phyloP scores from a whole-genome alignment of 1,284 basidiomycete genomes.

The Cryptococcus sp. region DNA sequence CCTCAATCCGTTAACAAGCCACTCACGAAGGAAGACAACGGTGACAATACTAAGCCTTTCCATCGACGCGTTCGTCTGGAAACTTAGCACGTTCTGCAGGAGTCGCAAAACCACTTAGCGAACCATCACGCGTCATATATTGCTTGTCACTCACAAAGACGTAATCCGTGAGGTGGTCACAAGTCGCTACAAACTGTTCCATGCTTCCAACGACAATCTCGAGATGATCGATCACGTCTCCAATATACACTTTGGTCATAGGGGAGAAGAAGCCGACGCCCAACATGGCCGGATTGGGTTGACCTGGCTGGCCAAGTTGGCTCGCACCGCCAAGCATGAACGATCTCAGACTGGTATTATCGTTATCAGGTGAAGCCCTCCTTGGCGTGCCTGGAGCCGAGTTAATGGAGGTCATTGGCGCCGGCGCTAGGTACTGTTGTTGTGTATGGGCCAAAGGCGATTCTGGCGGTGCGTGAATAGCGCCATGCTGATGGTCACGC shows the following conservation, averaged over 20 bases:
- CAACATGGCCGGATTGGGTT: slow-evolving; percentile 8
- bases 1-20: not conserved
- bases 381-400: not conserved
- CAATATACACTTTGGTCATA: slow-evolving; percentile 48
- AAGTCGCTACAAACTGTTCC: slow-evolving; percentile 50
- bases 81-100: slow-evolving; percentile 46
- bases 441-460: slow-evolving; percentile 2
- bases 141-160: slow-evolving; percentile 42
- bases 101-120: not conserved
- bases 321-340: not conserved
- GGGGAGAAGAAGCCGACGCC: slow-evolving; percentile 41
- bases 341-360: not conserved
- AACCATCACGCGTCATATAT: too few relatives aligned
- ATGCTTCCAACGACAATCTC: slow-evolving; percentile 49
- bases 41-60: slow-evolving; percentile 52
- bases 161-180: slow-evolving; percentile 52
- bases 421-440: too few relatives aligned
- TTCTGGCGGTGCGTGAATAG: slow-evolving; percentile 5
- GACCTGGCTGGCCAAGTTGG: slow-evolving; percentile 1
- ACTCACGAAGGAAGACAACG: slow-evolving; percentile 53
- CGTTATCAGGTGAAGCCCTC: not conserved
- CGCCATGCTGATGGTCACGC: slow-evolving; percentile 8
- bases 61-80: slow-evolving; percentile 53
- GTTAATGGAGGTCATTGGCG: not conserved
- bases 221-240: slow-evolving; percentile 51